Base-by-base conservation (phyloP, 1,284 basidiomycete species). In the Peniophora sp. region DNA sequence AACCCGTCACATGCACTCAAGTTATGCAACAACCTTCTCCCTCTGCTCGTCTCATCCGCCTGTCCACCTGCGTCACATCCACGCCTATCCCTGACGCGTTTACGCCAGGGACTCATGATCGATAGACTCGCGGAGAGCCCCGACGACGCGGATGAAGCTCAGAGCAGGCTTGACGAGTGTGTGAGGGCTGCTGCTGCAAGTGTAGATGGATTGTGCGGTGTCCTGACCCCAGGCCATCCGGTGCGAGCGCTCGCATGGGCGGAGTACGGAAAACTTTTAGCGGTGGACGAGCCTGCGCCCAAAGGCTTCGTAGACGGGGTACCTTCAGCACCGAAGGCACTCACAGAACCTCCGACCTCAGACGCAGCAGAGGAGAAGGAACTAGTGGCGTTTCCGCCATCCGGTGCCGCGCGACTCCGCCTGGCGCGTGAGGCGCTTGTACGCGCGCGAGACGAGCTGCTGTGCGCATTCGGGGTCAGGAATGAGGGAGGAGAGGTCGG, bases 221-320 rank as follows among this genome's bases (percentile, higher is more conserved):
- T 90, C 3, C 77, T 91, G 22, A 64, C 73, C 0, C 64, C 72
- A 14, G 88, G 88, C 2, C 93, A 97, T 64, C 93, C 94, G 0
- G 77, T 86, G 0, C 75, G 89, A 3, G 91, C 79, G 0, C 67
- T 97, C 35, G 81, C 87, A 3, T 69, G 88, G 5, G 83, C 86
- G 1, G 91, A 94, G 61, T 71, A 92, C 16, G 92, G 89, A 0
- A 93, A 92, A 64, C 68, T 94, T 2, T 72, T 93, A 5, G 77
- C 81, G 0, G 84, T 89, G 0, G 89, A 91, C 59, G 85, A 89
- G 61, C 80, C 79, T 0, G 61, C 62, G 34, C 78, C 71, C 6
- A 32, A 12, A 12, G 27, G 27, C 27, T 32, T 32, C 12, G 27
- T 32, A 5, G 27, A 32, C 12, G 27, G 27, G 5, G 27, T 32